Conservation (phyloP, 805 yeast species). For the Myxozyma melibiosi region DNA sequence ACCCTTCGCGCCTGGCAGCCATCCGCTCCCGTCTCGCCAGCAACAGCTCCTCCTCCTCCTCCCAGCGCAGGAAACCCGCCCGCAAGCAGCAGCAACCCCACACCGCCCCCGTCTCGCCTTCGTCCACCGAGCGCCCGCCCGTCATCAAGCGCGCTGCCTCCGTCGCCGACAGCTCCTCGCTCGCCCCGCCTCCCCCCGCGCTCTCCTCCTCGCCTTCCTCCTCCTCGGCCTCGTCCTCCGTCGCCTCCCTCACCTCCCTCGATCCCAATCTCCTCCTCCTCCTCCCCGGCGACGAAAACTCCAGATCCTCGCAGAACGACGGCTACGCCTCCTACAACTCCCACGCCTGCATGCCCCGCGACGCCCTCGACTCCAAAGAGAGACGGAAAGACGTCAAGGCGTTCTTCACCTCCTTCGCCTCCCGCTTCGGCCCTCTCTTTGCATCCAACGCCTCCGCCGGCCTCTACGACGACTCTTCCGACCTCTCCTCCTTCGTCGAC, state of each 20-base stretch:
- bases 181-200: constrained; percentile 6
- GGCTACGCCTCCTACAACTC: no score
- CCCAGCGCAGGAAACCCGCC: not conserved
- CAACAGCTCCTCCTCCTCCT: not conserved
- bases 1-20: constrained; percentile 15
- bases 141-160: constrained; percentile 1
- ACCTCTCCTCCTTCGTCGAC: not conserved
- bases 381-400: constrained; percentile 9
- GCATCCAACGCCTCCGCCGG: constrained; percentile 8
- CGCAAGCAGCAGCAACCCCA: constrained; percentile 2
- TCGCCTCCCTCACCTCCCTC: constrained; percentile 16
- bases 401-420: constrained; percentile 24
- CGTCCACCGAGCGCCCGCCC: not conserved
- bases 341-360: not conserved
- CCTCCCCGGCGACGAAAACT: not conserved
- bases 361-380: not conserved
- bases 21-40: constrained; percentile 12
- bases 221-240: constrained; percentile 11
- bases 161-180: not conserved
- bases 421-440: constrained; percentile 21
- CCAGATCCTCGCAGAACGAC: no score
- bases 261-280: constrained; percentile 16
- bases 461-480: constrained; percentile 3
- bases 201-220: constrained; percentile 5
- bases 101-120: constrained; percentile 7